Evolutionary conservation across 2,329 filamentous ascomycete genomes (phyloP), one percentile per base, ranked within the genome.

Genomic region (Aspergillus felis): DNA sequence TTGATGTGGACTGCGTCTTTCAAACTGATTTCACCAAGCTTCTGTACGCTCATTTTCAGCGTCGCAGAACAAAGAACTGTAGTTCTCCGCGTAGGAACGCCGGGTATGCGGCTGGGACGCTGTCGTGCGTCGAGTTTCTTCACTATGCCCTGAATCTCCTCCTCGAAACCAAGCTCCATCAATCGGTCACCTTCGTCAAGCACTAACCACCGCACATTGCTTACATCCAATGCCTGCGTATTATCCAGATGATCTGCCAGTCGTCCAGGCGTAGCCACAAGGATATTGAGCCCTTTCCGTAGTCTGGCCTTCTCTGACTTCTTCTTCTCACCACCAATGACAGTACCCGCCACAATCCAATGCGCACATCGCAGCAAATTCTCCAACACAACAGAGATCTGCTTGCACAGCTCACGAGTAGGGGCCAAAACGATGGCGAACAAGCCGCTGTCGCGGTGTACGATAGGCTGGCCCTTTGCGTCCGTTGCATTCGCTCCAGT

Each of bases 131-230:
- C 87, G 56, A 97, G 84, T 61, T 89, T 89, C 55, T 85, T 82
- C 17, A 99, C 89, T 62, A 97, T 93, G 59, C 88, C 89, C 69
- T 90, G 89, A 58, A 99, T 85, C 68, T 97, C 93, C 54, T 97
- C 87, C 74, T 97, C 94, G 65, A 99, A 99, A 0, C 94, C 94
- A 68, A 97, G 83, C 70, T 99, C 94, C 93, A 99, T 97, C 71
- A 99, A 79, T n/a, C 94, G 85, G 80, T 99, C 94, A 29, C 94
- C 94, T 75, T 99, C 94, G 67, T 99, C 94, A 5, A 99, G 82
- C 2, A 99, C 87, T 25, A 99, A 78, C 94, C 94, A 99, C 58
- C 93, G 83, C 4, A 97, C 93, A 24, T 88, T 92, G 67, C 89
- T 90, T 44, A 97, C 86, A 62, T 94, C 90, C 53, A 99, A 79